Percentiles rank a stretch among this genome's conserved stretches.
phyloP scores from a whole-genome alignment of 805 yeast species.

The Candida nitratophila region DNA sequence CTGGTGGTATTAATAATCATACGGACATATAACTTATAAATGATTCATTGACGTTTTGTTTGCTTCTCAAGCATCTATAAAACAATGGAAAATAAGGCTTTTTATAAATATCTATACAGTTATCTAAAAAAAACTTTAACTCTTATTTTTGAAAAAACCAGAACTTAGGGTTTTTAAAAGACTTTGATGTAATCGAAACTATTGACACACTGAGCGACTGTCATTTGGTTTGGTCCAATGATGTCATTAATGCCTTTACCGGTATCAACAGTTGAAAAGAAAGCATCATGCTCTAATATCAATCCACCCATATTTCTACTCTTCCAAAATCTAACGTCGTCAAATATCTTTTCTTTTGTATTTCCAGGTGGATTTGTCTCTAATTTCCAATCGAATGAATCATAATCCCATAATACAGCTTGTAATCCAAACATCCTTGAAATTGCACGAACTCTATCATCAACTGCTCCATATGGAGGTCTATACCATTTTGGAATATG shows the following conservation, averaged over 20 bases:
- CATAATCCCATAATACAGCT: conserved; percentile 86
- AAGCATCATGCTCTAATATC: conserved; percentile 82
- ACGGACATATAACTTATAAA: too few relatives aligned
- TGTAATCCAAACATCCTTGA: conserved; percentile 81
- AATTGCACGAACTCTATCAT: conserved; percentile 75
- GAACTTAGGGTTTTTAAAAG: background rate
- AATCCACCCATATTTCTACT: conserved; percentile 43
- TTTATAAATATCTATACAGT: too few relatives aligned
- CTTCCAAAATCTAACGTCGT: conserved; percentile 51
- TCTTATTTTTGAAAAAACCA: too few relatives aligned
- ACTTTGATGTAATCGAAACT: conserved; percentile 53
- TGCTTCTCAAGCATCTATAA: too few relatives aligned
- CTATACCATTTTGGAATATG: conserved; percentile 90
- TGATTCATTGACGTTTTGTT: too few relatives aligned
- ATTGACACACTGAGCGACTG: conserved; percentile 72
- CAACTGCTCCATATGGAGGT: conserved; percentile 96
- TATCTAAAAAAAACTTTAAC: too few relatives aligned
- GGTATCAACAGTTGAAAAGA: conserved; percentile 56
- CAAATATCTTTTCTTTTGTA: conserved; percentile 44
- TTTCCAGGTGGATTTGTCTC: conserved; percentile 36
- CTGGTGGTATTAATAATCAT: too few relatives aligned
- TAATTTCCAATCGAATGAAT: conserved; percentile 86
- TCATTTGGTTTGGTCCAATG: conserved; percentile 55
- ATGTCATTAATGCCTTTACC: conserved; percentile 54
- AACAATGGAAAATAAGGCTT: too few relatives aligned